Conservation (phyloP, 345 rosid genomes). For the Populus euphratica region DNA sequence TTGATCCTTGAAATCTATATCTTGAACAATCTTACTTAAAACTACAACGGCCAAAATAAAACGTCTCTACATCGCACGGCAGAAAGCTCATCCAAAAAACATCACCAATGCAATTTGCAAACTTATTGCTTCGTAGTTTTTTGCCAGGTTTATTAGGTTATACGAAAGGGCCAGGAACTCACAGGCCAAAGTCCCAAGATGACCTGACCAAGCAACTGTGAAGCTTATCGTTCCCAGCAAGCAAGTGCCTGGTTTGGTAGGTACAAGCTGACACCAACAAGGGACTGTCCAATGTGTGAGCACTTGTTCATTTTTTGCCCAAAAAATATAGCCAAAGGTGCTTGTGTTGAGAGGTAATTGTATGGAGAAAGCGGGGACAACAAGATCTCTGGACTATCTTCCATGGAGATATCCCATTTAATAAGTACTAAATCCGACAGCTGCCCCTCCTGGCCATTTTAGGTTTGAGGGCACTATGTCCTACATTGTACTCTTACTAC, state of each 20-base stretch:
- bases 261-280: background rate
- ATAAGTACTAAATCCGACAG: background rate
- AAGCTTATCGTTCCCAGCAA: background rate
- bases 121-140: too few species aligned
- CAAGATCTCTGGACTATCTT: conserved; percentile 13
- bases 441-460: background rate
- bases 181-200: too few species aligned
- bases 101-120: too few species aligned
- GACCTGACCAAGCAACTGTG: background rate
- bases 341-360: background rate
- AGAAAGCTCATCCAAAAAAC: too few species aligned
- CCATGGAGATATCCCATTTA: conserved; percentile 3
- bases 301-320: background rate
- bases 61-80: too few species aligned
- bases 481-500: background rate
- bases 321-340: background rate
- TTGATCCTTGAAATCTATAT: too few species aligned
- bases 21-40: too few species aligned
- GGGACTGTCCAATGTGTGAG: background rate
- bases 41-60: background rate
- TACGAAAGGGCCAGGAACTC: too few species aligned
- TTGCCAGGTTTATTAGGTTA: too few species aligned
- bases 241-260: too few species aligned
- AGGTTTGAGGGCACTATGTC: background rate
- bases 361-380: conserved; percentile 13